These are phyloP conservation scores for Karstenula rhodostoma DNA, from an alignment of 2,329 filamentous ascomycete genomes.

Conservation along the genomic window DNA sequence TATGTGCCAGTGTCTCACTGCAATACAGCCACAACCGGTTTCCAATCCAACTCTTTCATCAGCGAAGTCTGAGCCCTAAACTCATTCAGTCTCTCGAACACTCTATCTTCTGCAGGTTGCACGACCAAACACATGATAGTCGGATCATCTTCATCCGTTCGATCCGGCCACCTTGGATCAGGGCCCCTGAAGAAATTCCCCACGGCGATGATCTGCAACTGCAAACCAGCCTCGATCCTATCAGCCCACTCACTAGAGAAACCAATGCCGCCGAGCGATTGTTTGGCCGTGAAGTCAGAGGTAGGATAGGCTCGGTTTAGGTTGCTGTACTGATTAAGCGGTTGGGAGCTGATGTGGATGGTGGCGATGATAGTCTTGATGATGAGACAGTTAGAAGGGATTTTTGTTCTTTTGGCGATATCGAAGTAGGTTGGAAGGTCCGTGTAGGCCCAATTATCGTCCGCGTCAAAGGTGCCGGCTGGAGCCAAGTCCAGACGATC, in stretches of 20 bases:
- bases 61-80: neutral
- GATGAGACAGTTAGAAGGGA: conserved; percentile 9
- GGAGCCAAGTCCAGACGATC: neutral
- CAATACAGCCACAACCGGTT: conserved; percentile 48
- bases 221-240: conserved; percentile 1
- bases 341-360: conserved; percentile 9
- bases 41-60: conserved; percentile 9
- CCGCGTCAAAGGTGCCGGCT: neutral
- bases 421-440: neutral
- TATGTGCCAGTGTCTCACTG: neutral
- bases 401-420: neutral
- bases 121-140: conserved; percentile 9
- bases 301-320: conserved; percentile 3
- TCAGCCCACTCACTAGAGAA: neutral
- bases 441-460: neutral
- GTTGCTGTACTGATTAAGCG: neutral
- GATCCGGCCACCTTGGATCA: conserved; percentile 1
- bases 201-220: conserved; percentile 4
- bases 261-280: neutral
- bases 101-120: neutral
- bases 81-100: conserved; percentile 5
- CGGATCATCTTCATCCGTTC: conserved; percentile 12
- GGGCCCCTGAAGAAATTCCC: conserved; percentile 4
- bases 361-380: conserved; percentile 11
- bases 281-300: neutral